Evolutionary conservation across 2,329 filamentous ascomycete species (phyloP).

Genomic region (Blastomyces silverae): DNA sequence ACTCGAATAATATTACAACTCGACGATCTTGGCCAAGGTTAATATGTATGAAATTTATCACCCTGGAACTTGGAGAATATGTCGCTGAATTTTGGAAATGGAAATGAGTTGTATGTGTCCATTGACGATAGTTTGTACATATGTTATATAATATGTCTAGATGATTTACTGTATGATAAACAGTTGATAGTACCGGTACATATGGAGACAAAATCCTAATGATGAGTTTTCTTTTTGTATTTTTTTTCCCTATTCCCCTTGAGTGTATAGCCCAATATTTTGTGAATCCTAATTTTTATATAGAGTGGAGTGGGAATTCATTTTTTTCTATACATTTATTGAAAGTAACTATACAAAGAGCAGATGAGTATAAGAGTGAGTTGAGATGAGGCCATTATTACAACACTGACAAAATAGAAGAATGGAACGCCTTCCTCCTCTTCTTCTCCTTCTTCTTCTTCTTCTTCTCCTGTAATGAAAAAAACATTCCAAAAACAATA

Average conservation of each 20-base stretch:
- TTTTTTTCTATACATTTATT: too few species aligned
- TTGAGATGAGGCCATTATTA: background rate
- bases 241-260: too few species aligned
- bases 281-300: too few species aligned
- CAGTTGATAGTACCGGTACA: background rate
- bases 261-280: too few species aligned
- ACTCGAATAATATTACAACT: background rate
- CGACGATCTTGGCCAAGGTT: background rate
- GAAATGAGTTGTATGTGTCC: background rate
- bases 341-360: background rate
- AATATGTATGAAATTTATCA: background rate
- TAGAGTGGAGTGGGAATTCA: fast-evolving
- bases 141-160: background rate
- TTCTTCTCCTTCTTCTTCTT: too few species aligned
- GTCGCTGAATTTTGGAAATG: too few species aligned
- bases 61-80: background rate
- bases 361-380: background rate
- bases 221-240: too few species aligned
- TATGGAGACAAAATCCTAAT: too few species aligned
- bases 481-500: too few species aligned
- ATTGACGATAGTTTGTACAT: background rate
- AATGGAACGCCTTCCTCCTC: background rate
- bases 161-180: background rate
- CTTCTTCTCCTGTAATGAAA: too few species aligned
- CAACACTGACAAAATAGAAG: background rate